phyloP scores from a whole-genome alignment of 1,284 basidiomycete species.

The Macrocystidia cucumis region DNA sequence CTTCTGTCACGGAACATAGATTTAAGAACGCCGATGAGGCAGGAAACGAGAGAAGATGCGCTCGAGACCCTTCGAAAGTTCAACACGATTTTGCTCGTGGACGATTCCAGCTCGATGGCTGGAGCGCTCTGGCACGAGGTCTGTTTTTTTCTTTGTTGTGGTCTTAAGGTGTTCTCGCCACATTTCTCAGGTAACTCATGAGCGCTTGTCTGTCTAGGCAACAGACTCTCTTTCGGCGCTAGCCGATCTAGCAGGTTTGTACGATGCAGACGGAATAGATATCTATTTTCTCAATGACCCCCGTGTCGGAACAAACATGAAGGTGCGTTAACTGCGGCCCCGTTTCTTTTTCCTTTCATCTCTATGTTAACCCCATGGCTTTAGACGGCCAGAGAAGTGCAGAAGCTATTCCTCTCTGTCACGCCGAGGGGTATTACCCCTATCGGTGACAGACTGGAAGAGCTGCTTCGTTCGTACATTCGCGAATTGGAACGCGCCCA shows the following conservation, averaged over 20 bases:
- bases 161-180: too few relatives aligned
- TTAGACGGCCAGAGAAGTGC: slow-evolving; percentile 18
- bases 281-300: slow-evolving; percentile 38
- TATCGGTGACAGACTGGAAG: slow-evolving; percentile 40
- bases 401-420: slow-evolving; percentile 34
- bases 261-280: slow-evolving; percentile 44
- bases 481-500: slow-evolving; percentile 30
- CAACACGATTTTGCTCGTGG: slow-evolving; percentile 46
- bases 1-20: too few relatives aligned
- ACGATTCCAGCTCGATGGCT: slow-evolving; percentile 54
- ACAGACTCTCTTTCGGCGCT: slow-evolving; percentile 31
- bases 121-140: slow-evolving; percentile 41
- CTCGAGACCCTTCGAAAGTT: slow-evolving; percentile 35
- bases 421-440: slow-evolving; percentile 38
- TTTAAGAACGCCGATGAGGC: slow-evolving; percentile 16
- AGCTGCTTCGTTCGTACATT: slow-evolving; percentile 38
- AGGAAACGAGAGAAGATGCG: slow-evolving; percentile 29
- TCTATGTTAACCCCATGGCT: neutral
- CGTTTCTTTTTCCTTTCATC: neutral
- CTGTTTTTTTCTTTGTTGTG: slow-evolving; percentile 6
- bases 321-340: slow-evolving; percentile 24
- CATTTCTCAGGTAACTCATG: too few relatives aligned
- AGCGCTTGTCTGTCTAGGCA: slow-evolving; percentile 23
- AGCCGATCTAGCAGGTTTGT: slow-evolving; percentile 31
- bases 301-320: slow-evolving; percentile 17